Base-by-base conservation (phyloP, 768 basidiomycete genomes). In the Cystofilobasidium ferigula region DNA sequence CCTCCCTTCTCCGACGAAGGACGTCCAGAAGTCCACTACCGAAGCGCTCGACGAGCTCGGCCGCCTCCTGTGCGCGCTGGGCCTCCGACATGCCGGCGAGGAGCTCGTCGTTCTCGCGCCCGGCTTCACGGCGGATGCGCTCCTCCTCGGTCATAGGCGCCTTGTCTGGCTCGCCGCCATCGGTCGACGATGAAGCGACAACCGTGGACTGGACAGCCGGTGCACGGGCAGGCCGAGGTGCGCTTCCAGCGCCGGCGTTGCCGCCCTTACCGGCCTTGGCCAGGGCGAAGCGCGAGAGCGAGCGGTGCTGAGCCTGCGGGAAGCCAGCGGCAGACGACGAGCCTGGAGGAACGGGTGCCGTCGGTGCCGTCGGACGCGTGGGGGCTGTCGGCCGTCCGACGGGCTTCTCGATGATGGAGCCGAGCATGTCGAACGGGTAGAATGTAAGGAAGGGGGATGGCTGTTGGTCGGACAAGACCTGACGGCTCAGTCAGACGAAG, bases 61-160 rank as follows among this genome's bases (percentile, higher is more conserved):
- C 76, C 51, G 79, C 78, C 74, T 87, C 89, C 60, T 81, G 74
- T 68, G 85, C 83, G 13, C 84, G 79, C 73, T 92, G 86, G 20
- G 83, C 83, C 14, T 82, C 81, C 2, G 81, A 80, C 91, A 93
- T 93, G 1, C 71, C 74, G 22, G 81, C 82, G 1, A 93, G 81
- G 34, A 77, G 76, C 14, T 77, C 74, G 64, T 81, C 79, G 69
- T 93, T 92, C 71, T 89, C 86, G 62, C 79, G 78, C 70, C 70
- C 69, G 82, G 83, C 61, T 85, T 81, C 70, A 22, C 30, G 20
- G 48, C 67, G 63, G 24, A 71, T 61, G 82, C 82, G 13, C 75
- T 76, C 63, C 82, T 78, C 81, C 85, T 84, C 57, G n/a, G n/a
- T n/a, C n/a, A n/a, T n/a, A n/a, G n/a, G n/a, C n/a, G n/a, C n/a